Percentiles rank a stretch among this genome's conserved stretches.
Evolutionary conservation across 2,329 filamentous ascomycete genomes (phyloP).

Genomic region (Tothia fuscella): DNA sequence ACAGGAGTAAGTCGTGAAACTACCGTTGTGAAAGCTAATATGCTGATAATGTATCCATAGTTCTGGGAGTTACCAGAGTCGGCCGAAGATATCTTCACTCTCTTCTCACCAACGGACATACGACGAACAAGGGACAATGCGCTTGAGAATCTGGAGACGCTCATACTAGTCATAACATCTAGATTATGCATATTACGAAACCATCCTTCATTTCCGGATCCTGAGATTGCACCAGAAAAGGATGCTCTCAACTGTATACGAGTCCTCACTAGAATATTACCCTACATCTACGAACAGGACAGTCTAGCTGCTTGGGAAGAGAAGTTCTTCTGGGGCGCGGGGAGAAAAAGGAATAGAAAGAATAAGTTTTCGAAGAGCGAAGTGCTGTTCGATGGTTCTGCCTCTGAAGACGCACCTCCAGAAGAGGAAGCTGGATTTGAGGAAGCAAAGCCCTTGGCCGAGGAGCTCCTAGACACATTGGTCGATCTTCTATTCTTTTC

Average conservation of each 20-base stretch:
- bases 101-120: slow-evolving; percentile 72
- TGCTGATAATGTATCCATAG: slow-evolving; percentile 31
- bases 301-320: slow-evolving; percentile 77
- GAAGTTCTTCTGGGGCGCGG: slow-evolving; percentile 72
- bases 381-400: slow-evolving; percentile 64
- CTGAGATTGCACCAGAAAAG: slow-evolving; percentile 67
- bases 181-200: slow-evolving; percentile 72
- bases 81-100: slow-evolving; percentile 89
- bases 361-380: slow-evolving; percentile 48
- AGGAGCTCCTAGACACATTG: slow-evolving; percentile 84
- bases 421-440: slow-evolving; percentile 54
- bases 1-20: slow-evolving; percentile 51
- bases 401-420: slow-evolving; percentile 31
- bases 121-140: slow-evolving; percentile 77
- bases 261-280: slow-evolving; percentile 76
- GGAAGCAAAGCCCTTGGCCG: slow-evolving; percentile 74
- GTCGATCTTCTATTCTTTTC: slow-evolving; percentile 85
- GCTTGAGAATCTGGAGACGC: slow-evolving; percentile 78
- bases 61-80: slow-evolving; percentile 98
- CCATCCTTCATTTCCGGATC: slow-evolving; percentile 81
- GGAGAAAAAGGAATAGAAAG: slow-evolving; percentile 15
- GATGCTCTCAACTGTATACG: slow-evolving; percentile 94
- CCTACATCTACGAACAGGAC: slow-evolving; percentile 86
- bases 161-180: slow-evolving; percentile 73
- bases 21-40: neutral